Conservation (phyloP, 345 rosid species). For the Iberis pinnata region DNA sequence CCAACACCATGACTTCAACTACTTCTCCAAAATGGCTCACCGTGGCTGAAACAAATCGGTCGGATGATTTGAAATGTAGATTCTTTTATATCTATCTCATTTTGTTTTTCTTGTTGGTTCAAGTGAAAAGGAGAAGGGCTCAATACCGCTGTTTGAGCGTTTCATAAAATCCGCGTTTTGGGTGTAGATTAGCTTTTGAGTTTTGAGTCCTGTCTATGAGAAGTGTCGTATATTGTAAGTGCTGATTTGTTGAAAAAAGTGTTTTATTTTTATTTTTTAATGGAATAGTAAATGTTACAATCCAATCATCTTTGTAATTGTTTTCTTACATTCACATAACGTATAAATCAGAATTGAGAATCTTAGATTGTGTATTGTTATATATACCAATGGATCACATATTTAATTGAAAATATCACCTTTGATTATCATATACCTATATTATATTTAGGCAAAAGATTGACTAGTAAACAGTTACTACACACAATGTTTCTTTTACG, state of each 20-base stretch:
- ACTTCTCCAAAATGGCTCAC: conserved; percentile 59
- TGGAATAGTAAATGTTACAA: conserved; percentile 11
- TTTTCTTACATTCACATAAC: no score
- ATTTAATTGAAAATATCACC: no score
- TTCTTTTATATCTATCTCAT: conserved; percentile 3
- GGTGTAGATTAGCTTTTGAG: conserved; percentile 24
- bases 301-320: conserved; percentile 12
- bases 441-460: no score
- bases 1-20: conserved; percentile 94
- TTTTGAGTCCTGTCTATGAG: conserved; percentile 18
- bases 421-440: no score
- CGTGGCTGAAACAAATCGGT: conserved; percentile 57
- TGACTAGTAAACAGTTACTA: no score
- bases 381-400: no score
- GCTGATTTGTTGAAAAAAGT: conserved; percentile 20
- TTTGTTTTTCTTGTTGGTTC: conserved; percentile 26
- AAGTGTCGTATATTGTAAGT: conserved; percentile 12
- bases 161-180: conserved; percentile 22
- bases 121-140: conserved; percentile 21
- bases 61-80: conserved; percentile 6
- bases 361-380: no score
- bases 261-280: conserved; percentile 23
- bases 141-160: conserved; percentile 19
- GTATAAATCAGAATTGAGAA: no score
- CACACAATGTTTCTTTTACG: no score